Evolutionary conservation across 495 filamentous ascomycete genomes (phyloP), one percentile per base, ranked within the genome.

Genomic region (Aspergillus ellipticus): DNA sequence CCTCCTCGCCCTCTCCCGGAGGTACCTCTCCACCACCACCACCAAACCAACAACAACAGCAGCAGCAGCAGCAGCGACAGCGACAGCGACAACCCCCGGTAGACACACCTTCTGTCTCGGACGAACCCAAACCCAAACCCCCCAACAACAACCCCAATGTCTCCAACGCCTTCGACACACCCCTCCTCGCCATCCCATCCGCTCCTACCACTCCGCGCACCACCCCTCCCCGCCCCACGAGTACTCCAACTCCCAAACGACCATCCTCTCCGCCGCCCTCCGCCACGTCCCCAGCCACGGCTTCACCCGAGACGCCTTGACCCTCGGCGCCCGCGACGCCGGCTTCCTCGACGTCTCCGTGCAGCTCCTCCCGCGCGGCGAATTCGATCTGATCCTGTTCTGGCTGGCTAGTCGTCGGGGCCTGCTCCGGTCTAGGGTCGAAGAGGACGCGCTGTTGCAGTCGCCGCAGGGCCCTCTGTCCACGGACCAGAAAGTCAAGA

Each of bases 291-390:
- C 91, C 43, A 54, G 70, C 26, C 84, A 92, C 67, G 94, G 95
- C 66, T 97, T 97, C 80, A 87, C 89, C 2, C 60, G 66, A 26
- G 71, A 80, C 8, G 74, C 92, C 3, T 80, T 98, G 8, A 80
- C 82, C 41, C 79, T 88, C 35, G 94, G 92, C 62, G 88, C 89
- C 39, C 85, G 85, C 62, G 89, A 93, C 62, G 83, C 82, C 24
- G 89, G 90, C 46, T 96, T 92, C 71, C 86, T 91, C 42, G 89
- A 94, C 65, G 88, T 91, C 60, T 90, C 88, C 16, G 81, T 87
- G 35, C 93, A 92, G 62, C 68, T 97, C 1, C 82, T 98, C 50
- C 85, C 92, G 22, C 77, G 83, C 24, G 90, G 85, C 13, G 82
- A 83, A 51, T 96, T 96, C 72, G 85, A 87, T 52, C 78, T 98